phyloP scores from a whole-genome alignment of 108 stramenopile genomes.

The Nannochloropsis granulata region DNA sequence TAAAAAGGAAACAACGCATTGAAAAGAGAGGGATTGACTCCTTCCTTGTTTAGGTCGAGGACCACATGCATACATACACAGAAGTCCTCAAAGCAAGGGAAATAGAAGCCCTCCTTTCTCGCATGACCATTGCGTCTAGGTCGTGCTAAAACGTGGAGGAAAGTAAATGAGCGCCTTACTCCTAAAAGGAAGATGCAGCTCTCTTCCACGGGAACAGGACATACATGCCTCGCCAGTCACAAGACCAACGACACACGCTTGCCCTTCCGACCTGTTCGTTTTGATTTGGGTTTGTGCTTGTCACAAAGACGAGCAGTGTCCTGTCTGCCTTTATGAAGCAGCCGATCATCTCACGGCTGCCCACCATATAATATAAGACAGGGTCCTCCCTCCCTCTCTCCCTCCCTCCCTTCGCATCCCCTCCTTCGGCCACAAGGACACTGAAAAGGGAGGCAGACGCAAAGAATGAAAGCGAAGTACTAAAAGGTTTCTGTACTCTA shows the following conservation, averaged over 20 bases:
- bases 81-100: neutral
- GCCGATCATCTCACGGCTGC: neutral
- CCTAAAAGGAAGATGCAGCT: neutral
- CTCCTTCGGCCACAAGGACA: neutral
- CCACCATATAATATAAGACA: neutral
- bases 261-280: neutral
- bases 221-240: neutral
- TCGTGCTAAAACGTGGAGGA: neutral
- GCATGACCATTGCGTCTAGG: neutral
- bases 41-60: too few species aligned
- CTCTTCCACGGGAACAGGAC: neutral
- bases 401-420: neutral
- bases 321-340: neutral
- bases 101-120: neutral
- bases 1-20: too few species aligned
- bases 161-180: neutral
- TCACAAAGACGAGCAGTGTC: neutral
- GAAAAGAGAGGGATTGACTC: too few species aligned
- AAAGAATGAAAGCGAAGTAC: neutral
- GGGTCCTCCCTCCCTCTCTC: neutral
- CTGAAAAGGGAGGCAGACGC: neutral
- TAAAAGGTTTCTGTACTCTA: neutral
- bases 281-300: neutral
- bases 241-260: neutral
- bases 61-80: too few species aligned